Evolutionary conservation across 2,329 filamentous ascomycete species (phyloP).

Genomic region (Alternaria panax): DNA sequence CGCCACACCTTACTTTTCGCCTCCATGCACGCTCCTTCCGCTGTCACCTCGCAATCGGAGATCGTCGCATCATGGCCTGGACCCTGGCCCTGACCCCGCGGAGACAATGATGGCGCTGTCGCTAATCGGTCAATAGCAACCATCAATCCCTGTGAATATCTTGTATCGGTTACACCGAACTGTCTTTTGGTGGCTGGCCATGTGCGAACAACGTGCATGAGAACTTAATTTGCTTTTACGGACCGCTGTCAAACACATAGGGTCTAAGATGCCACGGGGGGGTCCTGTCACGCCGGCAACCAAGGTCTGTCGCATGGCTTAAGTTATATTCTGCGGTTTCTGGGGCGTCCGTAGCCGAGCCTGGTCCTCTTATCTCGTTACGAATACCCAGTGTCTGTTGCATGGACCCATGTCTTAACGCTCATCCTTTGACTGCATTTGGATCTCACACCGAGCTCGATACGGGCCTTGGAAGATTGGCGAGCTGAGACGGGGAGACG

Average conservation of each 20-base stretch:
- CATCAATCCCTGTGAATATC: neutral
- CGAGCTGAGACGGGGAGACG: neutral
- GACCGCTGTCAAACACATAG: neutral
- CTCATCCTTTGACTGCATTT: neutral
- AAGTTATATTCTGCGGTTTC: neutral
- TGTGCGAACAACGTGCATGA: neutral
- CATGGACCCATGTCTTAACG: neutral
- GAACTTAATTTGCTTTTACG: neutral
- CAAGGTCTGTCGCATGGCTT: neutral
- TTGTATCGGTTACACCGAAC: neutral
- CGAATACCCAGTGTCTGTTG: neutral
- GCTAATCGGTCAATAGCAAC: neutral
- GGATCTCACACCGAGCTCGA: neutral
- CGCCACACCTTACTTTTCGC: slow-evolving; percentile 1
- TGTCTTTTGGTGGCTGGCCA: neutral
- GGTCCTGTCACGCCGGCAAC: neutral
- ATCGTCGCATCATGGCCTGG: neutral
- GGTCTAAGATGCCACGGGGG: neutral
- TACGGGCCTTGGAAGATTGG: neutral
- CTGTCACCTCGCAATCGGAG: neutral
- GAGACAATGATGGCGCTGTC: neutral
- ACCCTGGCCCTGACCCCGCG: neutral
- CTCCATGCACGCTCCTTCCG: neutral
- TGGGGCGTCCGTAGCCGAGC: slow-evolving; percentile 56
- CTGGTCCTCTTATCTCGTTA: slow-evolving; percentile 77